Evolutionary conservation across 164 flowering plant species (phyloP).

Genomic region (Taxillus chinensis): DNA sequence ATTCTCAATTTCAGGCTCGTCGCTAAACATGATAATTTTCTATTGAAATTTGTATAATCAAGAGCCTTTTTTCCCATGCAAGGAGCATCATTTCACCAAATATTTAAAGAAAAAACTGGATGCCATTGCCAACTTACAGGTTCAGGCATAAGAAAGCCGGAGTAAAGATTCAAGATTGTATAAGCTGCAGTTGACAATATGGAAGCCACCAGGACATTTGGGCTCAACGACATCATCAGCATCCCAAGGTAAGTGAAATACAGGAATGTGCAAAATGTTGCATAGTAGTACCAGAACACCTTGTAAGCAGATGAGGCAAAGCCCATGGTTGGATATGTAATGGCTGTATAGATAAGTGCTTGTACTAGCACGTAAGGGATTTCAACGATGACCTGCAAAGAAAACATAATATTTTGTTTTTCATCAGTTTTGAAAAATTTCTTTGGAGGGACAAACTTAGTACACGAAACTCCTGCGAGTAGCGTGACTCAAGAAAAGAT

Average conservation of each 20-base stretch:
- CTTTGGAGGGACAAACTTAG: neutral
- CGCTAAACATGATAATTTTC: no score
- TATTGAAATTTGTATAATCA: no score
- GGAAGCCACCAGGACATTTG: slow-evolving; percentile 27
- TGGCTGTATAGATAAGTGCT: slow-evolving; percentile 20
- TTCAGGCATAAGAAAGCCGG: slow-evolving; percentile 43
- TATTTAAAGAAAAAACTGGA: neutral
- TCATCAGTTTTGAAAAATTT: neutral
- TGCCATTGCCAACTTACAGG: slow-evolving; percentile 20
- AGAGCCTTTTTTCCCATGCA: neutral
- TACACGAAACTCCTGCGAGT: no score
- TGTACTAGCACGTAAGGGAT: slow-evolving; percentile 27
- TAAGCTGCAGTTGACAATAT: slow-evolving; percentile 23
- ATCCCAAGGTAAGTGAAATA: slow-evolving; percentile 33
- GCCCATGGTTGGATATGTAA: slow-evolving; percentile 33
- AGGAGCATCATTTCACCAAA: neutral
- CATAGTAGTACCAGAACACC: slow-evolving; percentile 28
- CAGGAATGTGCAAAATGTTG: slow-evolving; percentile 25
- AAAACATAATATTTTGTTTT: neutral
- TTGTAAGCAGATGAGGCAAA: slow-evolving; percentile 25
- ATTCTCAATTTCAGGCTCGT: no score
- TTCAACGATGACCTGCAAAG: slow-evolving; percentile 29
- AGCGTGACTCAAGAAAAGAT: no score
- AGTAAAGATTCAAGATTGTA: slow-evolving; percentile 33
- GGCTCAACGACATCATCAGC: slow-evolving; percentile 26